Evolutionary conservation across 208 protist species (phyloP).

Genomic region (Leishmania lainsoni): DNA sequence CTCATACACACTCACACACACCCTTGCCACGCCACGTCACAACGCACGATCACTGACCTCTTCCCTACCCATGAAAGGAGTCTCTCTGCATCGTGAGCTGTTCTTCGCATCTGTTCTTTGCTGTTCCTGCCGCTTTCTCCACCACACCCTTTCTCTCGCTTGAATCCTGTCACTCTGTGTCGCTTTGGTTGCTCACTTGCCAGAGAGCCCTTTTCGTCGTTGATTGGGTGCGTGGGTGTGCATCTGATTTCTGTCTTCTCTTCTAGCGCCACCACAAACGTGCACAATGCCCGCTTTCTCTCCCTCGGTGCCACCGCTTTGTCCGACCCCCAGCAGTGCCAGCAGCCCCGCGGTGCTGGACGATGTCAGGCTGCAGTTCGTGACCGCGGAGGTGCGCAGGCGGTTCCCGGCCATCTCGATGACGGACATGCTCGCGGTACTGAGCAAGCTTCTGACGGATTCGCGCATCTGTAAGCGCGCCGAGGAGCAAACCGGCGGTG

Average conservation of each 20-base stretch:
- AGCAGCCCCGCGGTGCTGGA: not conserved
- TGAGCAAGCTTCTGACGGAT: constrained; percentile 19
- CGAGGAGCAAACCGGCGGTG: not conserved
- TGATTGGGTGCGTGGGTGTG: not conserved
- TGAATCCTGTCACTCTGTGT: not conserved
- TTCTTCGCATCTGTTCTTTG: not conserved
- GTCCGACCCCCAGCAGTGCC: not conserved
- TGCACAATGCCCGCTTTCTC: not conserved
- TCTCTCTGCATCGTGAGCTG: not conserved
- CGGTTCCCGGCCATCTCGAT: constrained; percentile 22
- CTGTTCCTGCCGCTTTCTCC: not conserved
- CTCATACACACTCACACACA: not conserved
- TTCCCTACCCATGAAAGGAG: not conserved
- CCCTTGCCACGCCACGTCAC: not conserved
- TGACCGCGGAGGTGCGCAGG: constrained; percentile 19
- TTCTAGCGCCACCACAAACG: not conserved
- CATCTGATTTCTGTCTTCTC: not conserved
- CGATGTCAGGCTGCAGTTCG: constrained; percentile 26
- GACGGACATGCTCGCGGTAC: constrained; percentile 21
- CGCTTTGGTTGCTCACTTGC: not conserved
- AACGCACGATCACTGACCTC: not conserved
- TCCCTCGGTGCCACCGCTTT: not conserved
- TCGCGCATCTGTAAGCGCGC: constrained; percentile 4
- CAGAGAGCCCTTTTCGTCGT: not conserved
- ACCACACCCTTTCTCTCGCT: not conserved